Conservation (phyloP, 176 grass and related monocot genomes). For the Sorghum bicolor region Sorghum_bicolor_NCBIv3 NC_012870.2:75349501-75350000, state of each 20-base stretch:
- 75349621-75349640: conserved; percentile 7
- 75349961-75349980: conserved; percentile 61
- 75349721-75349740: conserved; percentile 15
- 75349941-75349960: conserved; percentile 56
- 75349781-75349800: not conserved
- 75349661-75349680: conserved; percentile 13
- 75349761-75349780: conserved; percentile 11
- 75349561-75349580: conserved; percentile 34
- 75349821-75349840: conserved; percentile 32
- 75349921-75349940: conserved; percentile 33
- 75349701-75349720: conserved; percentile 3
- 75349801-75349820: not conserved
- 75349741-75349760: conserved; percentile 12
- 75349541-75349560: conserved; percentile 48
- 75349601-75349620: conserved; percentile 26
- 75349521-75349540: conserved; percentile 43
- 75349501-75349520: conserved; percentile 49
- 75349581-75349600: conserved; percentile 27
- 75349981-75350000: conserved; percentile 69
- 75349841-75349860: conserved; percentile 4
- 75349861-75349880: conserved; percentile 10
- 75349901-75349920: conserved; percentile 30
- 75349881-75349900: conserved; percentile 18
- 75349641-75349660: not conserved
- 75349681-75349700: not conserved